phyloP scores from a whole-genome alignment of 2,329 filamentous ascomycete genomes.

The Colletotrichum cereale region DNA sequence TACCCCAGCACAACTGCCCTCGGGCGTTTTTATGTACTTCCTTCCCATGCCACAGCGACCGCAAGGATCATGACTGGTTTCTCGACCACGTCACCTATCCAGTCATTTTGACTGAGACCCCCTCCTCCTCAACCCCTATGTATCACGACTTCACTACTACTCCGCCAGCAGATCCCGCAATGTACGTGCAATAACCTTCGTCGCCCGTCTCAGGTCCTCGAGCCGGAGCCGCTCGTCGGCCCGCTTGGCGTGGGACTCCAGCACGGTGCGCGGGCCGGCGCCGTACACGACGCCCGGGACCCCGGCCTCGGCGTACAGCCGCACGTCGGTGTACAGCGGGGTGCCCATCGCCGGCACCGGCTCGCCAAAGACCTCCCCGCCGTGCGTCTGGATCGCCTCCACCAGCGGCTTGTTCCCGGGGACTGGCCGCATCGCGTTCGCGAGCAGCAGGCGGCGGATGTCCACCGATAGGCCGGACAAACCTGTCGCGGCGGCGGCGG shows the following conservation, averaged over 20 bases:
- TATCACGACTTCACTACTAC: background rate
- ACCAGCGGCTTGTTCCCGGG: slow-evolving; percentile 23
- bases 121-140: background rate
- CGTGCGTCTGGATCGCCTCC: slow-evolving; percentile 25
- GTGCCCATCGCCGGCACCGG: slow-evolving; percentile 19
- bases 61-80: no score
- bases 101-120: no score
- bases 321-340: slow-evolving; percentile 32
- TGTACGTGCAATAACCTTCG: slow-evolving; percentile 21
- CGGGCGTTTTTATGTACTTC: background rate
- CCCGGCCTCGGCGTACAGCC: slow-evolving; percentile 35
- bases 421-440: slow-evolving; percentile 23
- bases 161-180: slow-evolving; percentile 14
- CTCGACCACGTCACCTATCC: no score
- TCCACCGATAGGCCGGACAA: slow-evolving; percentile 21
- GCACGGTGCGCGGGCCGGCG: slow-evolving; percentile 31
- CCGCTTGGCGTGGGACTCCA: slow-evolving; percentile 37
- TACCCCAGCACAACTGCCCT: background rate
- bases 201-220: slow-evolving; percentile 25
- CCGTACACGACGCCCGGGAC: slow-evolving; percentile 34
- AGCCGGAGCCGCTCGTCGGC: slow-evolving; percentile 34
- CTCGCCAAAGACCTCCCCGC: slow-evolving; percentile 7
- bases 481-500: background rate
- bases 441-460: slow-evolving; percentile 24
- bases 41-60: no score